phyloP scores from a whole-genome alignment of 2,329 filamentous ascomycete species.

The Fusarium albosuccineum region DNA sequence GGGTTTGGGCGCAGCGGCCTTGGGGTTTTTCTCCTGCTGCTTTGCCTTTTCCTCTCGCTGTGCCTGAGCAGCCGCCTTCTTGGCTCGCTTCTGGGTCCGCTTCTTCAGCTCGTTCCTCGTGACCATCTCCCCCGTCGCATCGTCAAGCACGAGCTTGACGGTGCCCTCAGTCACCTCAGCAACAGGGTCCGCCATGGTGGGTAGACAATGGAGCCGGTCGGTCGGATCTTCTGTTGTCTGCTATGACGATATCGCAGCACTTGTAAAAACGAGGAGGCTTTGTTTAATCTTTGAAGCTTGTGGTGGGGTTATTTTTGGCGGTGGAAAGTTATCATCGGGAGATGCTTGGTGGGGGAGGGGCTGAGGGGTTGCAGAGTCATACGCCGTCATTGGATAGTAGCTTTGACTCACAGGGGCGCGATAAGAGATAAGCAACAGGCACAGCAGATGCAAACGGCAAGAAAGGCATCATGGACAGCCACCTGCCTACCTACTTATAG shows the following conservation, averaged over 20 bases:
- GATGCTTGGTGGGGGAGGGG: constrained; percentile 43
- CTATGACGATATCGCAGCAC: constrained; percentile 7
- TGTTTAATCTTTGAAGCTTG: constrained; percentile 37
- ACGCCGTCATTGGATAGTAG: constrained; percentile 15
- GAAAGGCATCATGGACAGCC: too few species aligned
- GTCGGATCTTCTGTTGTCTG: constrained; percentile 5
- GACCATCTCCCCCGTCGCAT: constrained; percentile 75
- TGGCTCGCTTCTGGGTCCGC: constrained; percentile 68
- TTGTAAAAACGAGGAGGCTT: constrained; percentile 5
- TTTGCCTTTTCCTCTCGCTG: constrained; percentile 56
- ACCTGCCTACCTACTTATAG: too few species aligned
- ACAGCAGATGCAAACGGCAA: background rate
- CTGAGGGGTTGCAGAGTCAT: constrained; percentile 29
- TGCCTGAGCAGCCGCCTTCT: constrained; percentile 67
- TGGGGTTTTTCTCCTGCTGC: constrained; percentile 49
- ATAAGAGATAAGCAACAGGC: constrained; percentile 24
- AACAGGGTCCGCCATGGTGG: constrained; percentile 44
- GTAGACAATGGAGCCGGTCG: constrained; percentile 6
- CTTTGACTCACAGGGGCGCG: constrained; percentile 36
- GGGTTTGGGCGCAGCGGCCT: constrained; percentile 54
- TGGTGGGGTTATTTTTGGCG: constrained; percentile 46
- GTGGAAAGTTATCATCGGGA: constrained; percentile 39
- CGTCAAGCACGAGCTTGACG: constrained; percentile 71
- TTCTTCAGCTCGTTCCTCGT: constrained; percentile 75
- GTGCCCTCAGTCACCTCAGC: constrained; percentile 46